Evolutionary conservation across 73 alveolate genomes (phyloP).

Genomic region (Stentor coeruleus): DNA sequence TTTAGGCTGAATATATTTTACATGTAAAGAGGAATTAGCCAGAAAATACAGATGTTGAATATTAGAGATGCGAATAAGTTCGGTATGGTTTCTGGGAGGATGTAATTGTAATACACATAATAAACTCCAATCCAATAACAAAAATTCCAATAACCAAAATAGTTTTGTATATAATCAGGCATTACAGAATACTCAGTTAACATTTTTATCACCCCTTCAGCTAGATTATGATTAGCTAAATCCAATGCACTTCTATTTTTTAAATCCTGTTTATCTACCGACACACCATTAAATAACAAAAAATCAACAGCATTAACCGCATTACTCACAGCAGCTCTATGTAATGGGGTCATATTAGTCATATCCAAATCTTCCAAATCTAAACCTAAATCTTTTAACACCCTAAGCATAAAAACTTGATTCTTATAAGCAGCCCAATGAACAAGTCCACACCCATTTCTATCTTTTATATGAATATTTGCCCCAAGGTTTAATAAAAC

Average conservation of each 20-base stretch:
- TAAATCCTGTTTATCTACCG: not conserved
- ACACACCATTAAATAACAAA: not conserved
- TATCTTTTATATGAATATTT: not conserved
- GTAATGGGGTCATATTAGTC: conserved; percentile 22
- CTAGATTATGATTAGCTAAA: not conserved
- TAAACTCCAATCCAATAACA: not conserved
- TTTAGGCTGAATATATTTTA: not conserved
- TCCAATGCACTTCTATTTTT: not conserved
- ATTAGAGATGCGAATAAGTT: not conserved
- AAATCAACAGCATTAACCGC: not conserved
- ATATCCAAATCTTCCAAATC: not conserved
- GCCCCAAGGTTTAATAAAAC: conserved; percentile 16
- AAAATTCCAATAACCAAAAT: not conserved
- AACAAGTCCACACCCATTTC: not conserved
- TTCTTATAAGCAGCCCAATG: conserved; percentile 35
- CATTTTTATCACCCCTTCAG: not conserved
- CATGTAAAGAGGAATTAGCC: not conserved
- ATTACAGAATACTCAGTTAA: not conserved
- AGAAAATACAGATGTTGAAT: not conserved
- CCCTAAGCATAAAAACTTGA: not conserved
- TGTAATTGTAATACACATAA: not conserved
- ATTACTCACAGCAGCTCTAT: conserved; percentile 25
- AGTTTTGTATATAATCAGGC: not conserved
- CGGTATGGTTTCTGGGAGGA: not conserved
- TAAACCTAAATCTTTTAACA: not conserved